phyloP scores from a whole-genome alignment of 257 asterid species.

The Solanum chmielewskii region DNA sequence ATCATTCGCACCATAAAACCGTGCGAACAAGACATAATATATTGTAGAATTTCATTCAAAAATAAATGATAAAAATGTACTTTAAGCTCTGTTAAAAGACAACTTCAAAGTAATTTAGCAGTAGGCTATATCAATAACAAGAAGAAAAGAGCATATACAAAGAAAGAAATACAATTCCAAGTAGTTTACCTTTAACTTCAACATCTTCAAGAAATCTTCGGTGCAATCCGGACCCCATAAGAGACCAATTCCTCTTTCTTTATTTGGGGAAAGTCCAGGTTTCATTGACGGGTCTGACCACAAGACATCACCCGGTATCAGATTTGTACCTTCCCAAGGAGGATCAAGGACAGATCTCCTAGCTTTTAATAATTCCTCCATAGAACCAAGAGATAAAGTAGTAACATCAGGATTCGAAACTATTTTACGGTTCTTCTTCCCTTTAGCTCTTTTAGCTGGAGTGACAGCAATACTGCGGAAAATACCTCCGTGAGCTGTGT shows the following conservation, averaged over 20 bases:
- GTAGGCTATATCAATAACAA: not conserved
- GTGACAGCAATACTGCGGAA: slow-evolving; percentile 59
- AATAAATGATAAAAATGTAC: not conserved
- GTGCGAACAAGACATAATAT: not conserved
- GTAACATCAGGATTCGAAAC: slow-evolving; percentile 34
- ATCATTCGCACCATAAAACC: not conserved
- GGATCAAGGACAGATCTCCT: slow-evolving; percentile 98
- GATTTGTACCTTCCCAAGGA: slow-evolving; percentile 91
- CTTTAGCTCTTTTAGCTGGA: slow-evolving; percentile 73
- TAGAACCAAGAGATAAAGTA: slow-evolving; percentile 63
- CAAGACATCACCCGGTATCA: slow-evolving; percentile 94
- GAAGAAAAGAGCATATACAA: not conserved
- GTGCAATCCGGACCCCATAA: slow-evolving; percentile 98
- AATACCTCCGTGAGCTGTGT: slow-evolving; percentile 98
- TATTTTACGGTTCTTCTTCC: slow-evolving; percentile 67
- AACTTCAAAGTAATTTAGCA: not conserved
- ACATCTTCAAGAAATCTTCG: slow-evolving; percentile 75
- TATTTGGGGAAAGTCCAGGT: slow-evolving; percentile 84
- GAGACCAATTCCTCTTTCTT: slow-evolving; percentile 92
- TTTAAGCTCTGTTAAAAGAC: not conserved
- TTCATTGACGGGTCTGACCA: slow-evolving; percentile 96
- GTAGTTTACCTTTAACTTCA: slow-evolving; percentile 45
- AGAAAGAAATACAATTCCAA: slow-evolving; percentile 1
- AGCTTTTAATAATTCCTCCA: slow-evolving; percentile 85
- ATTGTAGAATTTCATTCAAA: not conserved